These are phyloP conservation scores for Rhynchospora tenuis DNA, from an alignment of 176 grass and related monocot species.

Conservation along the genomic window DNA sequence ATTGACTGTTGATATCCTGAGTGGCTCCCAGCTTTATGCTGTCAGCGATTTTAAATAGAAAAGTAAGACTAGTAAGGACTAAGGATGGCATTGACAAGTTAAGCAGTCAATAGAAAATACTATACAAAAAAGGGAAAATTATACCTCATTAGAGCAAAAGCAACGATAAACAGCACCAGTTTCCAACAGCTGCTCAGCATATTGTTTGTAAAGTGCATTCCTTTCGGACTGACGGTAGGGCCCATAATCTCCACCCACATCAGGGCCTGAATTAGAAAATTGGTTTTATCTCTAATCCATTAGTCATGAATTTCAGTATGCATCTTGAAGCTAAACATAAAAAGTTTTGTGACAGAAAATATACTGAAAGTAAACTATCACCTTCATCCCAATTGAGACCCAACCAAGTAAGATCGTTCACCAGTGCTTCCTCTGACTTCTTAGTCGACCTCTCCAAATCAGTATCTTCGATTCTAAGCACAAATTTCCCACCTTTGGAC, in stretches of 20 bases:
- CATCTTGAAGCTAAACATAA: neutral
- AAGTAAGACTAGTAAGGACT: neutral
- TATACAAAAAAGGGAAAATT: neutral
- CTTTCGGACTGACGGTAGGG: conserved; percentile 91
- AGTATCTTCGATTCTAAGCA: conserved; percentile 88
- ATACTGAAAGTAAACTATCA: conserved; percentile 10
- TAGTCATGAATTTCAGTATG: neutral
- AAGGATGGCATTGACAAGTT: neutral
- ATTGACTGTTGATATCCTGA: neutral
- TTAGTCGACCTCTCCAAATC: conserved; percentile 78
- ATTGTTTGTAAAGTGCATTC: conserved; percentile 80
- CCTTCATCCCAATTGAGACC: conserved; percentile 98
- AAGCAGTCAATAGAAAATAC: neutral
- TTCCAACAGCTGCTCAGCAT: conserved; percentile 66
- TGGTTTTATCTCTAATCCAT: neutral
- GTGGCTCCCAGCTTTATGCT: neutral
- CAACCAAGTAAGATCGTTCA: conserved; percentile 83
- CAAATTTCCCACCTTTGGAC: conserved; percentile 59
- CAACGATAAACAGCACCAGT: conserved; percentile 80
- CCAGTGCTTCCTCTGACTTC: conserved; percentile 81
- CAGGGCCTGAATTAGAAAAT: conserved; percentile 44
- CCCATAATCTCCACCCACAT: conserved; percentile 73
- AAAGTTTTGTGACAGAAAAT: neutral
- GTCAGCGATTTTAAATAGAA: neutral
- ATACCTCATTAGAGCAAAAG: conserved; percentile 87